phyloP scores from a whole-genome alignment of 495 filamentous ascomycete genomes.

The Trichoderma gamsii region DNA sequence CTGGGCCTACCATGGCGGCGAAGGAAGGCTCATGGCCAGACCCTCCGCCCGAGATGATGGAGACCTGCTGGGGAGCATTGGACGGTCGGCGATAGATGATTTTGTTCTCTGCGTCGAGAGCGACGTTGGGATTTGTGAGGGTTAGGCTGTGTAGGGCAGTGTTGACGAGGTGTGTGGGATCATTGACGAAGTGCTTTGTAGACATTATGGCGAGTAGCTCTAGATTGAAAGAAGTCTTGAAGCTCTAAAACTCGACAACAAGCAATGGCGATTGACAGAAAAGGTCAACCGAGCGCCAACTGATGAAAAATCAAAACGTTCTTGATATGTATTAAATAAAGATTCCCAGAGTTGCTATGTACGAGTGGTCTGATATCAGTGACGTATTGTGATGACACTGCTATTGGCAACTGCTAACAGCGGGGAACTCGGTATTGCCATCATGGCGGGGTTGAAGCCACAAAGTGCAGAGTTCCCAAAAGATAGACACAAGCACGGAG shows the following conservation, averaged over 20 bases:
- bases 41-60: slow-evolving; percentile 83
- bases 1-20: slow-evolving; percentile 58
- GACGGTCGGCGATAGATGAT: slow-evolving; percentile 72
- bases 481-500: neutral
- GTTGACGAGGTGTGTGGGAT: slow-evolving; percentile 73
- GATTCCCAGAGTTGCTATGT: neutral
- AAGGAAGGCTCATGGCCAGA: slow-evolving; percentile 93
- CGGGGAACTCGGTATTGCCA: neutral
- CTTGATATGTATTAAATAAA: neutral
- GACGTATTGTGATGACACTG: neutral
- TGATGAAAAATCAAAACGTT: neutral
- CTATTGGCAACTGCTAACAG: neutral
- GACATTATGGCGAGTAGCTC: slow-evolving; percentile 34
- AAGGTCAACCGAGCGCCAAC: neutral
- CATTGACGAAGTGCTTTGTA: slow-evolving; percentile 88
- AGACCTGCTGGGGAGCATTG: slow-evolving; percentile 48
- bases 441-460: slow-evolving; percentile 11
- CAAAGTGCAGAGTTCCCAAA: neutral
- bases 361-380: slow-evolving; percentile 8
- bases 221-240: neutral
- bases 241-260: too few relatives aligned
- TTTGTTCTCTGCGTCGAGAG: slow-evolving; percentile 76
- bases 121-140: slow-evolving; percentile 77
- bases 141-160: slow-evolving; percentile 71
- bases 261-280: neutral